Conservation (phyloP, 1,284 basidiomycete genomes). For the Ustilago loliicola region DNA sequence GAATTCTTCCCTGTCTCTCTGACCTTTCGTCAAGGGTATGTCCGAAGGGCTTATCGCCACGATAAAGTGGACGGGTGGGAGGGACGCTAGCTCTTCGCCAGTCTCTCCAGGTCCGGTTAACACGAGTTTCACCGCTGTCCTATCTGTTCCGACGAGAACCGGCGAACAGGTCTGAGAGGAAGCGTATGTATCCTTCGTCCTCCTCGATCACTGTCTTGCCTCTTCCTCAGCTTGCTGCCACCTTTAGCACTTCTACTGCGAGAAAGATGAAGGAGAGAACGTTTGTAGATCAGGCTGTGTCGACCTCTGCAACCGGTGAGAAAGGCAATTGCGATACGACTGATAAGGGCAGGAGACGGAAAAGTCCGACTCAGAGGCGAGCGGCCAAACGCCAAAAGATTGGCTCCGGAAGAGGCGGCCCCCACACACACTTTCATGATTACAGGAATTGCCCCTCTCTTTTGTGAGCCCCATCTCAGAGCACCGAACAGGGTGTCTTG, state of each 20-base stretch:
- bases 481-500: background rate
- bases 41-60: background rate
- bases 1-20: background rate
- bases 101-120: background rate
- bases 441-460: too few species aligned
- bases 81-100: background rate
- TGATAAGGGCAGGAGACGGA: background rate
- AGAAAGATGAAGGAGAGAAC: background rate
- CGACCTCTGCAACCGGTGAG: background rate
- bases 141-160: background rate
- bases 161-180: background rate
- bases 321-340: background rate
- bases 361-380: conserved; percentile 5
- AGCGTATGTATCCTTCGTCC: background rate
- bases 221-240: background rate
- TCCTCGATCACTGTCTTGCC: background rate
- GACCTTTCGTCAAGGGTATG: background rate
- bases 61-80: background rate
- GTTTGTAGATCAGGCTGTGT: background rate
- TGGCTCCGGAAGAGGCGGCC: conserved; percentile 8
- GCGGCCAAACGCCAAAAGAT: conserved; percentile 1
- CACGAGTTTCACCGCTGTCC: background rate
- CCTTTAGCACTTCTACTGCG: background rate
- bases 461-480: too few species aligned
- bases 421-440: background rate